phyloP scores from a whole-genome alignment of 2,329 filamentous ascomycete species.

The Emergomyces pasteurianus region DNA sequence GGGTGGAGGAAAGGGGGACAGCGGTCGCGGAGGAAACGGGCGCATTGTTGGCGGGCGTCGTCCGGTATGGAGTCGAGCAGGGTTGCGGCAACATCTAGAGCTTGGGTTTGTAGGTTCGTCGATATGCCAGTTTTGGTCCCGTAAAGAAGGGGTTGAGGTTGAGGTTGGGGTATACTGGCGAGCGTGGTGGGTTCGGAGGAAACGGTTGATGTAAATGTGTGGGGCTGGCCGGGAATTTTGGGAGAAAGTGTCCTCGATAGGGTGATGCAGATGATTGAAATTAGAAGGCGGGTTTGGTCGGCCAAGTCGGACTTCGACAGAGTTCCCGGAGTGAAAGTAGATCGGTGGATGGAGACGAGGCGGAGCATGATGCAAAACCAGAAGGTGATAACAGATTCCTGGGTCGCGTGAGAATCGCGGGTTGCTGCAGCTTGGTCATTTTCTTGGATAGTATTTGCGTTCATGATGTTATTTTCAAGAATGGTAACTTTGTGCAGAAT shows the following conservation, averaged over 20 bases:
- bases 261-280: slow-evolving; percentile 29
- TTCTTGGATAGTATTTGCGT: slow-evolving; percentile 7
- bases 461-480: slow-evolving; percentile 17
- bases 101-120: slow-evolving; percentile 27
- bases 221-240: slow-evolving; percentile 18
- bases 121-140: slow-evolving; percentile 16
- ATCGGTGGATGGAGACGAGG: slow-evolving; percentile 30
- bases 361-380: slow-evolving; percentile 32
- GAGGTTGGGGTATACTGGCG: not conserved
- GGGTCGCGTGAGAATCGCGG: slow-evolving; percentile 13
- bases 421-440: slow-evolving; percentile 6
- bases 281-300: slow-evolving; percentile 27
- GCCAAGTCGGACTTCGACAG: slow-evolving; percentile 16
- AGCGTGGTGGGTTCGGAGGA: slow-evolving; percentile 7
- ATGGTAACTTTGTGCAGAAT: slow-evolving; percentile 27
- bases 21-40: slow-evolving; percentile 31
- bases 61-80: slow-evolving; percentile 34
- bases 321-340: slow-evolving; percentile 20
- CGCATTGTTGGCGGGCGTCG: slow-evolving; percentile 31
- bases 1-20: slow-evolving; percentile 26
- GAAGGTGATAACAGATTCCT: slow-evolving; percentile 24
- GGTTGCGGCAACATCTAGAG: slow-evolving; percentile 34
- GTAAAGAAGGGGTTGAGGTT: not conserved
- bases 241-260: slow-evolving; percentile 26
- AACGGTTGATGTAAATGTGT: slow-evolving; percentile 17